phyloP scores from a whole-genome alignment of 2,329 filamentous ascomycete species.

The Penicillium sp. region DNA sequence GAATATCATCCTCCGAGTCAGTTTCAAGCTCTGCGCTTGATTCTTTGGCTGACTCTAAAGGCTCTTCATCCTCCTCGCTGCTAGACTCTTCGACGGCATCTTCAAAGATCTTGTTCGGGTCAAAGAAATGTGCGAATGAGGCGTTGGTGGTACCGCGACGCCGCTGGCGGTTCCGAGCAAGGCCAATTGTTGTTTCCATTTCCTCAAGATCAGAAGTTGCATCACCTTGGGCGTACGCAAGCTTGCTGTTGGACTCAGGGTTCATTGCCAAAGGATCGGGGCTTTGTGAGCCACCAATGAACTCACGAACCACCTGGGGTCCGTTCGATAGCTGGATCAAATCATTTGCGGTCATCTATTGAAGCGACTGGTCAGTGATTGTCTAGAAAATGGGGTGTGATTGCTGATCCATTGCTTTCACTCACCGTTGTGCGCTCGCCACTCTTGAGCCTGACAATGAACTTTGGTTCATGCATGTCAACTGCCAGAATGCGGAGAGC shows the following conservation, averaged over 20 bases:
- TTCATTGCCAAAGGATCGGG: constrained; percentile 8
- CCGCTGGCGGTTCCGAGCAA: background rate
- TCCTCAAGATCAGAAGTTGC: constrained; percentile 7
- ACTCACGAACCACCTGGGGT: constrained; percentile 13
- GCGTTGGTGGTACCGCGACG: background rate
- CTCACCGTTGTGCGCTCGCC: constrained; percentile 40
- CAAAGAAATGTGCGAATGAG: constrained; percentile 5
- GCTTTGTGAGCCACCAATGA: constrained; percentile 14
- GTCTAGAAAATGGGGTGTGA: constrained; percentile 11
- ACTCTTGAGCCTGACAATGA: constrained; percentile 38
- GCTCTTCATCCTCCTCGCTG: too few species aligned
- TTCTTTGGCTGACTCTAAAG: background rate
- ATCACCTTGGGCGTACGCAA: constrained; percentile 6
- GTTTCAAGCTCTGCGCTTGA: background rate
- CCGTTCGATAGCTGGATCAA: constrained; percentile 35
- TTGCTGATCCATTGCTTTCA: background rate
- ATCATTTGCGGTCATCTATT: constrained; percentile 29
- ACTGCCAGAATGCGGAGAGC: constrained; percentile 35
- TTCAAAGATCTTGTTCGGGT: background rate
- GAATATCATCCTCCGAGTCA: background rate
- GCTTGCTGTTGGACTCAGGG: background rate
- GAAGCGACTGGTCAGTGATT: constrained; percentile 1
- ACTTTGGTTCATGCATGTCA: constrained; percentile 25
- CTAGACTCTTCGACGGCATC: background rate
- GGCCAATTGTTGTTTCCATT: background rate